These are phyloP conservation scores for Phytopythium helicoides DNA, from an alignment of 352 stramenopile species.

Conservation along the genomic window DNA sequence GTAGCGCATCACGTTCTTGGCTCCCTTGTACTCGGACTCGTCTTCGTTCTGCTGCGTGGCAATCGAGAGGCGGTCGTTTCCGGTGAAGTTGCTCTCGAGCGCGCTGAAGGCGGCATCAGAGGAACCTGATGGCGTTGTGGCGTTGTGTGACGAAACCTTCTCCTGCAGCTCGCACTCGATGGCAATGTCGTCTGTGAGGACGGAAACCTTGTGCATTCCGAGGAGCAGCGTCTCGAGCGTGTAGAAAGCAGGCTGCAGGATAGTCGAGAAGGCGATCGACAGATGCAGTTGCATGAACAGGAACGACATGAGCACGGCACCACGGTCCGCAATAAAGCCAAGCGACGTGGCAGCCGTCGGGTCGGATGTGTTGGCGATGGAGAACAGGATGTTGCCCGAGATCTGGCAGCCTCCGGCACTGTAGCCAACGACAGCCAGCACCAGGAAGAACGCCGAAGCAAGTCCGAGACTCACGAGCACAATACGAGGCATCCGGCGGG, in stretches of 20 bases:
- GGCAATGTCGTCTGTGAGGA: conserved; percentile 6
- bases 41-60: conserved; percentile 9
- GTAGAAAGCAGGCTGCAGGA: conserved; percentile 50
- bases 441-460: conserved; percentile 37
- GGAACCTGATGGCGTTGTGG: conserved; percentile 2
- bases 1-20: conserved; percentile 24
- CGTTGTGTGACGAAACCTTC: conserved; percentile 1
- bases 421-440: conserved; percentile 32
- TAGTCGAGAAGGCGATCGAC: conserved; percentile 46
- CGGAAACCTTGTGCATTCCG: conserved; percentile 36
- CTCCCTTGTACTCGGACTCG: conserved; percentile 23
- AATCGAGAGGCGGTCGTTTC: conserved; percentile 7
- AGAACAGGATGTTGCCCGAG: conserved; percentile 52
- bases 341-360: conserved; percentile 24
- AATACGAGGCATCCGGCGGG: conserved; percentile 43
- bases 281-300: conserved; percentile 61
- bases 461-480: conserved; percentile 33
- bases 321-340: conserved; percentile 34
- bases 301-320: conserved; percentile 39
- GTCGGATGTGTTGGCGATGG: conserved; percentile 27
- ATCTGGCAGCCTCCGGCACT: conserved; percentile 45
- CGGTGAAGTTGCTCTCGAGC: conserved; percentile 4
- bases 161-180: background rate
- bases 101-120: conserved; percentile 3
- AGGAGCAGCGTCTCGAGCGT: conserved; percentile 42